Conservation (phyloP, 2,329 filamentous ascomycete genomes). For the Colletotrichum sp. region DNA sequence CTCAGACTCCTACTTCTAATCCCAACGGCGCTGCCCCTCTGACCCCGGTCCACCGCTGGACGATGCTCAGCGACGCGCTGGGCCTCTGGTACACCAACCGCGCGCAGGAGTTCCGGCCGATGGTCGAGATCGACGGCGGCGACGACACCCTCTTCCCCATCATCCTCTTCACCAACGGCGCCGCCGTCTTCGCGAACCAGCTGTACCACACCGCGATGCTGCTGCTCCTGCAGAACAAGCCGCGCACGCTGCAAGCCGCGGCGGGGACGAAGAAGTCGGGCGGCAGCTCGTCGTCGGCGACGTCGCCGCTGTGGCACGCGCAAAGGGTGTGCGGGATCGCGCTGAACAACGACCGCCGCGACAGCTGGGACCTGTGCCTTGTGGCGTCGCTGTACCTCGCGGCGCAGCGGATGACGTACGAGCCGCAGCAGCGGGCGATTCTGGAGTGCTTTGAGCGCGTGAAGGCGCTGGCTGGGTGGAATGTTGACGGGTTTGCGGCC, state of each 20-base stretch:
- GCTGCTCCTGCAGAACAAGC: constrained; percentile 55
- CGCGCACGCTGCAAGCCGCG: constrained; percentile 41
- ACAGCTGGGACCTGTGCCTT: constrained; percentile 54
- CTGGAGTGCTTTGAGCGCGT: constrained; percentile 42
- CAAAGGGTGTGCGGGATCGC: constrained; percentile 54
- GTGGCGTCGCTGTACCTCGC: constrained; percentile 50
- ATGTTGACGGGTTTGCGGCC: constrained; percentile 26
- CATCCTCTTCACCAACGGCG: constrained; percentile 42
- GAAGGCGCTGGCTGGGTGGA: constrained; percentile 47
- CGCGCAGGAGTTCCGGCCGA: constrained; percentile 35
- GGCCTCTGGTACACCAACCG: constrained; percentile 36
- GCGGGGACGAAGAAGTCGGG: constrained; percentile 31
- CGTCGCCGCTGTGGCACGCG: constrained; percentile 54
- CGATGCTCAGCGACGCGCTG: constrained; percentile 33
- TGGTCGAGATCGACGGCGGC: constrained; percentile 36
- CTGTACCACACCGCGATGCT: constrained; percentile 62
- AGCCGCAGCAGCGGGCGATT: constrained; percentile 49
- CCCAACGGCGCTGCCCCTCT: background rate
- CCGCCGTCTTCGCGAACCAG: constrained; percentile 56
- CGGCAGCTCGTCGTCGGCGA: constrained; percentile 22
- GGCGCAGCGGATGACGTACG: constrained; percentile 52
- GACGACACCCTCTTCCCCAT: constrained; percentile 36
- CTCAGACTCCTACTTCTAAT: background rate
- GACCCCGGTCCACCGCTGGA: constrained; percentile 32
- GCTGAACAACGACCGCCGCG: constrained; percentile 48